These are phyloP conservation scores for Eucalyptus pauciflora DNA, from an alignment of 345 rosid species.

Conservation along the genomic window DNA sequence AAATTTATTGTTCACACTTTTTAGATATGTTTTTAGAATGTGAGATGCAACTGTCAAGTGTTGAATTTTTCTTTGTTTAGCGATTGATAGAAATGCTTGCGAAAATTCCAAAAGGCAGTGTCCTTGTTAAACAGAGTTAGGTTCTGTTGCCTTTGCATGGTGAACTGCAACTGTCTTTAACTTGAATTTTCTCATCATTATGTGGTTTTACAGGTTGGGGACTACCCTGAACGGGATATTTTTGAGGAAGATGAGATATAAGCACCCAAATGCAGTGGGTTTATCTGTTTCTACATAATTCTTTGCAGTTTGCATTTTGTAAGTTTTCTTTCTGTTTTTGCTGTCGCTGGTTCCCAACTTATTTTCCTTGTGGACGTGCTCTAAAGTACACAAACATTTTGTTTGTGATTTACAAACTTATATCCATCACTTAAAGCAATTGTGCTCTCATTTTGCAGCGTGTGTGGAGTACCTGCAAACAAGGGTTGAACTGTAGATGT, in stretches of 20 bases:
- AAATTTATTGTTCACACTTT: not conserved
- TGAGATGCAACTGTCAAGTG: not conserved
- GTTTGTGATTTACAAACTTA: not conserved
- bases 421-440: not conserved
- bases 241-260: slow-evolving; percentile 81
- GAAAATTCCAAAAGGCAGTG: not conserved
- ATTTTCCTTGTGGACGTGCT: not conserved
- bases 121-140: not conserved
- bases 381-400: not conserved
- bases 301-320: not conserved
- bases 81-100: not conserved
- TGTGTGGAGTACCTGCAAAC: not conserved
- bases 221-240: slow-evolving; percentile 77
- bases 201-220: slow-evolving; percentile 56
- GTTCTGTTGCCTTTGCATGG: not conserved
- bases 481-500: not conserved
- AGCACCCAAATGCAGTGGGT: not conserved
- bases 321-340: not conserved
- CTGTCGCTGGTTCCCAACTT: not conserved
- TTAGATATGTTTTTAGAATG: not conserved
- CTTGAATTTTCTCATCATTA: not conserved
- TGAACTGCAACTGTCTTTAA: not conserved
- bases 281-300: not conserved
- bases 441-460: not conserved
- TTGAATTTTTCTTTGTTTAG: not conserved